A percentile compares a stretch with the other conserved stretches of the same genome.
phyloP scores from a whole-genome alignment of 352 stramenopile species.

The Globisporangium mamillatum region DNA sequence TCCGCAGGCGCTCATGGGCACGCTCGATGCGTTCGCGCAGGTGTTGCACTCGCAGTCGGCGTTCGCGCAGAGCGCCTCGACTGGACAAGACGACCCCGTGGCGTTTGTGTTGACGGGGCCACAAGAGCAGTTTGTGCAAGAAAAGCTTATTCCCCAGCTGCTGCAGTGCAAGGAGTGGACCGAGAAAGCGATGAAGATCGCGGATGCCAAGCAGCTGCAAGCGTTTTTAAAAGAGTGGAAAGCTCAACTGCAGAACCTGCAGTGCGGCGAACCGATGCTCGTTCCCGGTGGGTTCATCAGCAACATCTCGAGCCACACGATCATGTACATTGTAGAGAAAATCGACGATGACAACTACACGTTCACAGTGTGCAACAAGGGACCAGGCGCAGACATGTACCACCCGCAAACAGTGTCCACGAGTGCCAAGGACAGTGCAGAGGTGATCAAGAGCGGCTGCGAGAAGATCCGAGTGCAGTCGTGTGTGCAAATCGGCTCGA shows the following conservation, averaged over 20 bases:
- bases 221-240: conserved; percentile 72
- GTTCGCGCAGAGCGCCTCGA: not conserved
- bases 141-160: conserved; percentile 54
- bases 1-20: conserved; percentile 55
- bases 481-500: conserved; percentile 61
- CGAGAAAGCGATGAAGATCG: conserved; percentile 55
- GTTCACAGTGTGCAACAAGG: conserved; percentile 89
- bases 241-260: conserved; percentile 38
- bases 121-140: conserved; percentile 52
- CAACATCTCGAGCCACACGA: conserved; percentile 64
- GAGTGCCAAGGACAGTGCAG: conserved; percentile 9
- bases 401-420: conserved; percentile 44
- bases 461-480: conserved; percentile 82
- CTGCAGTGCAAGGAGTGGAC: conserved; percentile 46
- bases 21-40: conserved; percentile 36
- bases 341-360: conserved; percentile 50
- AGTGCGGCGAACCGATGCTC: conserved; percentile 45
- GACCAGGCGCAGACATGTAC: conserved; percentile 80
- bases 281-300: conserved; percentile 80
- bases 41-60: conserved; percentile 33
- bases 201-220: conserved; percentile 63
- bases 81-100: conserved; percentile 29
- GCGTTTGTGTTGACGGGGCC: conserved; percentile 44
- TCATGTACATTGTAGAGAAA: conserved; percentile 86
- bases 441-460: conserved; percentile 17